Percentiles rank a stretch among this genome's conserved stretches.
Conservation (phyloP, 228 moss, liverwort and hornwort species). For the Sphagnum fallax region DNA sequence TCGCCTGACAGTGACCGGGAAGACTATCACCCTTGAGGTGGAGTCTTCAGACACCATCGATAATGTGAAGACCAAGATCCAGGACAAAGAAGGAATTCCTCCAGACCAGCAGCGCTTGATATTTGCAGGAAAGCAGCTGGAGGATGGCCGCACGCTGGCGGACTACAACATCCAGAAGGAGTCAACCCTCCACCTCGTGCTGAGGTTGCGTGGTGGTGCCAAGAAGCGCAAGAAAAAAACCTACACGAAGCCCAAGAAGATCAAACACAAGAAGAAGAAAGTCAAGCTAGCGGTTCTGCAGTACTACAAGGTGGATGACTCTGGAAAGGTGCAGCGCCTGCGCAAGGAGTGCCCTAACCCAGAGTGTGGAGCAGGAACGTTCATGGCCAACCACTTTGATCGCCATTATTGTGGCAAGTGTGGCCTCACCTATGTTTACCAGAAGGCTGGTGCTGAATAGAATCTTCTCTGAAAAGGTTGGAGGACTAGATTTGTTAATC, state of each 20-base stretch:
- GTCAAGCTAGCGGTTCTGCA: slow-evolving; percentile 23
- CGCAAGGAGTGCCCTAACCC: slow-evolving; percentile 25
- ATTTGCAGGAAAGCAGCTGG: slow-evolving; percentile 19
- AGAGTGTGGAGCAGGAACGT: slow-evolving; percentile 19
- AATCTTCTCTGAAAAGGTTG: not conserved
- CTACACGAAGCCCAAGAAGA: slow-evolving; percentile 22
- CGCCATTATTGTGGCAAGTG: slow-evolving; percentile 25
- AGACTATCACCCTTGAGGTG: slow-evolving; percentile 32
- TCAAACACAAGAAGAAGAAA: slow-evolving; percentile 22
- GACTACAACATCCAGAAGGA: slow-evolving; percentile 23
- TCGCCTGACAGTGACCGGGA: slow-evolving; percentile 12
- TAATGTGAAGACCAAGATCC: slow-evolving; percentile 23
- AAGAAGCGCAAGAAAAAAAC: slow-evolving; percentile 28
- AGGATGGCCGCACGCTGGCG: slow-evolving; percentile 9
- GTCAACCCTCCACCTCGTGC: slow-evolving; percentile 16
- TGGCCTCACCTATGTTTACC: slow-evolving; percentile 23
- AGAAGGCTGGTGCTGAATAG: slow-evolving; percentile 15
- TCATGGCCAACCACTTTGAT: slow-evolving; percentile 27
- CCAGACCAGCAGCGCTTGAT: slow-evolving; percentile 28
- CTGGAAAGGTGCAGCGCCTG: slow-evolving; percentile 21
- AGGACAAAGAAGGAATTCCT: slow-evolving; percentile 26
- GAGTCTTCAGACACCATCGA: slow-evolving; percentile 27
- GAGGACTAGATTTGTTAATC: too few relatives aligned
- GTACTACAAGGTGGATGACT: slow-evolving; percentile 27
- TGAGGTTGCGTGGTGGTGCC: slow-evolving; percentile 13